These are phyloP conservation scores for Fusarium verticillioides DNA, from an alignment of 2,329 filamentous ascomycete species.

Conservation along the genomic window DNA sequence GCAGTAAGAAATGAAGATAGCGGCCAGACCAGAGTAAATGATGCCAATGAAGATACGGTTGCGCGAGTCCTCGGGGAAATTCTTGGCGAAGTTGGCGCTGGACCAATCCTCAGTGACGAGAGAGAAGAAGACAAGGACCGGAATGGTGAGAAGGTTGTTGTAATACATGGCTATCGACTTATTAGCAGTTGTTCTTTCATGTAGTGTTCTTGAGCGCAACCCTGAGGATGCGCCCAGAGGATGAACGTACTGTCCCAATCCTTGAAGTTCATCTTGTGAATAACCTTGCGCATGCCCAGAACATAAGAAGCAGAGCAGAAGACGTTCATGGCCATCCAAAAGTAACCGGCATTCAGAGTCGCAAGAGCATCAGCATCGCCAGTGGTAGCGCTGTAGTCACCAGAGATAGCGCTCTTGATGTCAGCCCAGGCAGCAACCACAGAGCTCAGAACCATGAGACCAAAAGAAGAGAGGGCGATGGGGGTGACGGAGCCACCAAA, in stretches of 20 bases:
- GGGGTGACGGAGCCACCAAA: conserved; percentile 92
- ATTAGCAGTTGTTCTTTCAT: conserved; percentile 45
- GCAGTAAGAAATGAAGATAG: conserved; percentile 98
- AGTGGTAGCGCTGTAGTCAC: conserved; percentile 54
- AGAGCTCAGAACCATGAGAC: conserved; percentile 95
- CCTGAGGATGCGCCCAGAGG: neutral
- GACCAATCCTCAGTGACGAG: conserved; percentile 94
- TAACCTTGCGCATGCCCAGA: conserved; percentile 94
- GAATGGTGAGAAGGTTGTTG: conserved; percentile 98
- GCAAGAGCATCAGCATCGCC: conserved; percentile 75
- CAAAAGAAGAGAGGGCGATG: conserved; percentile 90
- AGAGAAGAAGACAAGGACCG: conserved; percentile 84
- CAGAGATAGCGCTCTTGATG: conserved; percentile 84
- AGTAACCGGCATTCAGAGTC: conserved; percentile 92
- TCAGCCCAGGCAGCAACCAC: conserved; percentile 97
- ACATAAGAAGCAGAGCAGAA: conserved; percentile 92
- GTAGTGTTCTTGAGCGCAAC: neutral
- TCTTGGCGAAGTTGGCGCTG: conserved; percentile 79
- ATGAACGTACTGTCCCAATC: conserved; percentile 92
- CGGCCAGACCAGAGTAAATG: conserved; percentile 90
- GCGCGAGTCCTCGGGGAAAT: conserved; percentile 85
- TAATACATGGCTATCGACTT: conserved; percentile 89
- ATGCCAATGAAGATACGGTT: conserved; percentile 87
- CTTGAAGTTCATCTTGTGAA: conserved; percentile 99
- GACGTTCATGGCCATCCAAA: conserved; percentile 98